Percentiles rank a stretch among this genome's conserved stretches.
Evolutionary conservation across 2,329 filamentous ascomycete species (phyloP).

Genomic region (Rosellinia necatrix): DNA sequence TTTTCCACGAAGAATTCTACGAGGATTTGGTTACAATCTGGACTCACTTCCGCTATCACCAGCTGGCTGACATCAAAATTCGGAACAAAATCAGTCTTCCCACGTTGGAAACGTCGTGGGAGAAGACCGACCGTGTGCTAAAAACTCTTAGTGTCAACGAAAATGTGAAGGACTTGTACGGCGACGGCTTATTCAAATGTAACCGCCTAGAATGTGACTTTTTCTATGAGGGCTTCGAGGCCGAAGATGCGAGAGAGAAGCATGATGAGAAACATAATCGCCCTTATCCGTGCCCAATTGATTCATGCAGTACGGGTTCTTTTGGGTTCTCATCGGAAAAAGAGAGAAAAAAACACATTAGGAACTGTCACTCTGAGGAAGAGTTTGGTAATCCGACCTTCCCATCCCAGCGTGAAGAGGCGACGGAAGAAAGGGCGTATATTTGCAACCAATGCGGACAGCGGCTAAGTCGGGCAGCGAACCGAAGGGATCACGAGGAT

Average conservation of each 20-base stretch:
- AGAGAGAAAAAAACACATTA: slow-evolving; percentile 44
- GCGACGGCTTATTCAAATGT: slow-evolving; percentile 48
- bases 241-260: slow-evolving; percentile 36
- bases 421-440: too few relatives aligned
- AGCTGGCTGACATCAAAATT: slow-evolving; percentile 23
- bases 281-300: slow-evolving; percentile 45
- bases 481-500: too few relatives aligned
- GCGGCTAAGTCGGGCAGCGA: too few relatives aligned
- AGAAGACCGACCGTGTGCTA: slow-evolving; percentile 38
- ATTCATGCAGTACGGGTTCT: slow-evolving; percentile 41
- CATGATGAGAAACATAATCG: slow-evolving; percentile 48
- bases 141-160: slow-evolving; percentile 32
- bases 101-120: slow-evolving; percentile 34
- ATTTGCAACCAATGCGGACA: too few relatives aligned
- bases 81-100: slow-evolving; percentile 41
- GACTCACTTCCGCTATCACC: slow-evolving; percentile 39
- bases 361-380: slow-evolving; percentile 36
- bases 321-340: slow-evolving; percentile 48
- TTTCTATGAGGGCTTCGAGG: slow-evolving; percentile 49
- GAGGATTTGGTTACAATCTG: slow-evolving; percentile 35
- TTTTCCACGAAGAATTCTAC: slow-evolving; percentile 30
- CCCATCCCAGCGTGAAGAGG: too few relatives aligned
- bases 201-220: slow-evolving; percentile 45
- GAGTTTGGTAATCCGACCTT: too few relatives aligned
- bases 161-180: slow-evolving; percentile 42